Conservation (phyloP, 2,329 filamentous ascomycete species). For the Spiromastix sp. region DNA sequence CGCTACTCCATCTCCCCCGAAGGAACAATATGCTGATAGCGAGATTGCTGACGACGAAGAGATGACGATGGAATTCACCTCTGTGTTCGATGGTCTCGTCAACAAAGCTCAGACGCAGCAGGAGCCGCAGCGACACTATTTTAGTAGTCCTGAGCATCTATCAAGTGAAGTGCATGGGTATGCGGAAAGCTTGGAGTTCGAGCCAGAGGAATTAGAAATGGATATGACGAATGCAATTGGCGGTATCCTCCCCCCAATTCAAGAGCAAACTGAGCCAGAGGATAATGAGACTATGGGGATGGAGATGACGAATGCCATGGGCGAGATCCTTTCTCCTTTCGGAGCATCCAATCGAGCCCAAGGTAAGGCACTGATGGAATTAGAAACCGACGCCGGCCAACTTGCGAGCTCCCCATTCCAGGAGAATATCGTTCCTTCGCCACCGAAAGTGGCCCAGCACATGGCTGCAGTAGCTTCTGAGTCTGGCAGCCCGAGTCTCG, state of each 20-base stretch:
- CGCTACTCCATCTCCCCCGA: slow-evolving; percentile 16
- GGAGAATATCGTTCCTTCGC: slow-evolving; percentile 23
- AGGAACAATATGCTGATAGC: slow-evolving; percentile 19
- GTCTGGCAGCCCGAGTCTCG: slow-evolving; percentile 46
- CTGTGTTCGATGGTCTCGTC: slow-evolving; percentile 32
- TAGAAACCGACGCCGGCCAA: slow-evolving; percentile 42
- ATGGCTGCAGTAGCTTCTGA: slow-evolving; percentile 34
- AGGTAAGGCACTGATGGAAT: slow-evolving; percentile 47
- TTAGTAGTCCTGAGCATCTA: slow-evolving; percentile 8
- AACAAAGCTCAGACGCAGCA: slow-evolving; percentile 14
- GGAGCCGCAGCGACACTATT: slow-evolving; percentile 6
- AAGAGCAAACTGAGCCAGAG: slow-evolving; percentile 27
- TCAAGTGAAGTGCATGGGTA: too few relatives aligned
- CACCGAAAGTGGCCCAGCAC: slow-evolving; percentile 18
- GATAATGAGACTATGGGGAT: slow-evolving; percentile 47
- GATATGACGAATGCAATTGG: slow-evolving; percentile 47
- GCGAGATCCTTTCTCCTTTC: slow-evolving; percentile 45
- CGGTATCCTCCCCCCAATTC: slow-evolving; percentile 31
- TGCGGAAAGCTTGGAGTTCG: slow-evolving; percentile 8
- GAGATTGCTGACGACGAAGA: slow-evolving; percentile 31
- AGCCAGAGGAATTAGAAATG: slow-evolving; percentile 38
- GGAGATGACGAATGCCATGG: slow-evolving; percentile 57
- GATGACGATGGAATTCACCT: slow-evolving; percentile 40
- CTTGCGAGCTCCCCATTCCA: slow-evolving; percentile 38
- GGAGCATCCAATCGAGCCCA: slow-evolving; percentile 33